Base-by-base conservation (phyloP, 805 yeast genomes). In the Sungouiozyma ichnusensis region DNA sequence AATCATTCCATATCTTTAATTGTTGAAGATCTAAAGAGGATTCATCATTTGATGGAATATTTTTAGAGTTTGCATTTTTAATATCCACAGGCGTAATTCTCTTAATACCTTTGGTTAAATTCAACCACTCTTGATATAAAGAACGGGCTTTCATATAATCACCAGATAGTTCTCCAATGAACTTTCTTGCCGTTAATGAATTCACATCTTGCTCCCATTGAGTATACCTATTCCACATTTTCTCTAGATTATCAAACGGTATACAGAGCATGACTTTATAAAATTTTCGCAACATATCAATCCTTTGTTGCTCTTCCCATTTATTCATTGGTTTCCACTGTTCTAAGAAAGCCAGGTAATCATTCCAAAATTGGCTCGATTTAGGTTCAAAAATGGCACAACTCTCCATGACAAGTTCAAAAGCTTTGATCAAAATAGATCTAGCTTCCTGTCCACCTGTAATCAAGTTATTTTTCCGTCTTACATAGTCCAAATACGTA, bases 81-180 rank as follows among this genome's bases (percentile, higher is more conserved):
- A 57, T 42, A 31, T 51, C 49, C 4, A 55, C 48, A 14, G 62
- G 61, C 3, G 50, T 39, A 18, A 64, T 64, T 44, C 78, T 62
- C 42, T 66, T 66, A 8, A 84, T 54, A 16, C 71, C 74, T 32
- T 65, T 63, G 0, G 85, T 75, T 3, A 81, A 48, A 47, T 75
- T 74, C 11, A 70, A 67, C 72, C 86, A 76, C 55, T 85, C 95
- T 35, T 75, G 77, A 46, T 76, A 76, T 64, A 83, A 70, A 0
- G 92, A 73, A 47, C 96, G 72, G 2, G 95, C 88, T 49, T 74
- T 77, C 95, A 90, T 85, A 57, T 87, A 92, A 13, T 77, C 81
- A 3, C 84, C 78, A 11, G 94, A 82, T 46, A 77, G 72, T 51
- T 88, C 97, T 36, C 84, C 79, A 41, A 88, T 79, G 55, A 81